phyloP scores from a whole-genome alignment of 768 basidiomycete genomes.

The Neoboletus magnificus region DNA sequence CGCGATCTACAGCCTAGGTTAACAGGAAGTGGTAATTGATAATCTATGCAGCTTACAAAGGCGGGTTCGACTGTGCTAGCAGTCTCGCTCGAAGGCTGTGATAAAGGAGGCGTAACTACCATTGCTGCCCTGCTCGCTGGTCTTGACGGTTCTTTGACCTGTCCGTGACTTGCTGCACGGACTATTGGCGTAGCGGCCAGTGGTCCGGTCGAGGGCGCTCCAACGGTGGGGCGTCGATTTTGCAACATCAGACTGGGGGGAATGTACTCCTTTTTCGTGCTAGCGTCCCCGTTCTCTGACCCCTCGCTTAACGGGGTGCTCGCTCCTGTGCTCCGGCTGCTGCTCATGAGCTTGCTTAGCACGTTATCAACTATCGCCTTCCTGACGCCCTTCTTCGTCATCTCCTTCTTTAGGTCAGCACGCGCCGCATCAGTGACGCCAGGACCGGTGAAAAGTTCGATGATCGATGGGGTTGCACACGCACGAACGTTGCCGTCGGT shows the following conservation, averaged over 20 bases:
- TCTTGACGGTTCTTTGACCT: slow-evolving; percentile 47
- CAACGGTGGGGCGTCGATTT: slow-evolving; percentile 46
- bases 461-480: slow-evolving; percentile 72
- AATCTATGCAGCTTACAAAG: slow-evolving; percentile 50
- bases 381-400: slow-evolving; percentile 80
- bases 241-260: slow-evolving; percentile 70
- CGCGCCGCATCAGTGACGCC: slow-evolving; percentile 83
- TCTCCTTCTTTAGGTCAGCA: slow-evolving; percentile 90
- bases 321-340: slow-evolving; percentile 38
- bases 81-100: slow-evolving; percentile 41
- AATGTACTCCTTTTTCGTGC: slow-evolving; percentile 53
- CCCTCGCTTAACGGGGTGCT: slow-evolving; percentile 52
- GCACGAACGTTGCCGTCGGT: slow-evolving; percentile 88
- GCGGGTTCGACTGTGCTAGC: slow-evolving; percentile 54
- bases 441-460: slow-evolving; percentile 82
- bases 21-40: background rate
- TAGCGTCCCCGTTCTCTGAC: slow-evolving; percentile 48
- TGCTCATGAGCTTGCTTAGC: slow-evolving; percentile 57
- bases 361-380: slow-evolving; percentile 86
- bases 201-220: slow-evolving; percentile 24
- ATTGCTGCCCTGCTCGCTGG: slow-evolving; percentile 60
- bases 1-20: slow-evolving; percentile 57
- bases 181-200: slow-evolving; percentile 33
- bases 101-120: slow-evolving; percentile 39
- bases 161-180: slow-evolving; percentile 49